Percentiles rank a stretch among this genome's conserved stretches.
These are phyloP conservation scores for Penicillium sp. DNA, from an alignment of 2,329 filamentous ascomycete species.

Conservation along the genomic window DNA sequence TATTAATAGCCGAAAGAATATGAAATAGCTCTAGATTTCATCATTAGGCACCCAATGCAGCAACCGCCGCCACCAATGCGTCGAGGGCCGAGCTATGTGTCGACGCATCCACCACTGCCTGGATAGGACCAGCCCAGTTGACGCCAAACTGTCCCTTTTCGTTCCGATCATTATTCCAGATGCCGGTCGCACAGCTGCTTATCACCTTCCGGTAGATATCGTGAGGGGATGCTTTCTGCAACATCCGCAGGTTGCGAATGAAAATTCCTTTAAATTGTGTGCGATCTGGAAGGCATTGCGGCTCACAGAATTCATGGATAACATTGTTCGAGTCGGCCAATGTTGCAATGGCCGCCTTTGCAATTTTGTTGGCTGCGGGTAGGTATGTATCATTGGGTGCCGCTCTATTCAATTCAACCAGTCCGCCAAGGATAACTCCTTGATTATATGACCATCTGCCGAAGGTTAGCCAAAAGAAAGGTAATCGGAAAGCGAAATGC, in stretches of 20 bases:
- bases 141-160: slow-evolving; percentile 56
- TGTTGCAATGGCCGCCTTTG: slow-evolving; percentile 52
- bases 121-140: slow-evolving; percentile 64
- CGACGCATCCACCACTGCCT: slow-evolving; percentile 52
- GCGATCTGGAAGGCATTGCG: slow-evolving; percentile 50
- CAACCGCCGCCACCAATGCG: slow-evolving; percentile 61
- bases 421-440: slow-evolving; percentile 59
- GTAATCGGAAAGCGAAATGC: background rate
- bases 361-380: slow-evolving; percentile 49
- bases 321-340: slow-evolving; percentile 50
- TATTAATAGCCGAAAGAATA: background rate
- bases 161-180: slow-evolving; percentile 62
- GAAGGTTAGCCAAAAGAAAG: background rate
- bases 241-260: slow-evolving; percentile 60
- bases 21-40: too few species aligned
- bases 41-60: background rate
- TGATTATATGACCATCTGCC: slow-evolving; percentile 58
- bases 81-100: slow-evolving; percentile 68
- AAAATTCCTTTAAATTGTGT: slow-evolving; percentile 74
- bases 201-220: slow-evolving; percentile 57
- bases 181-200: slow-evolving; percentile 61
- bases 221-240: slow-evolving; percentile 55
- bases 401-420: slow-evolving; percentile 54
- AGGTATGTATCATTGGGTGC: slow-evolving; percentile 46
- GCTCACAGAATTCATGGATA: slow-evolving; percentile 57